phyloP scores from a whole-genome alignment of 2,329 filamentous ascomycete genomes.

The Ceratocystiopsis brevicomis region DNA sequence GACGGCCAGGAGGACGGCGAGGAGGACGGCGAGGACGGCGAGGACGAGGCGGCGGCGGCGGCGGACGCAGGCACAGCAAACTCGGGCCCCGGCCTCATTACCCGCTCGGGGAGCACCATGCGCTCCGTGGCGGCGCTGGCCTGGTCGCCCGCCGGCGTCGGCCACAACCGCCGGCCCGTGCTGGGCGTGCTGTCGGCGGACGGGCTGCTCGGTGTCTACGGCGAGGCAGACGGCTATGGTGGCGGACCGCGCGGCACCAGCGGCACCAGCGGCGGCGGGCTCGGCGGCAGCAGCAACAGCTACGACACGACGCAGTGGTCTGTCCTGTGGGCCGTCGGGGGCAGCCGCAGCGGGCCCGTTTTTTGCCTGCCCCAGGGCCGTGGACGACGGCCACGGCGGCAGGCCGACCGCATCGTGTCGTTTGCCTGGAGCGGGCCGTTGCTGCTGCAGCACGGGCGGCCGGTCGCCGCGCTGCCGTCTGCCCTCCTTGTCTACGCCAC shows the following conservation, averaged over 20 bases:
- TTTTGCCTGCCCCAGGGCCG: no score
- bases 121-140: conserved; percentile 34
- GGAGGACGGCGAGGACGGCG: conserved; percentile 15
- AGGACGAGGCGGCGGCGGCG: no score
- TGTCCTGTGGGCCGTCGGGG: conserved; percentile 37
- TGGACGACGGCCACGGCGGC: no score
- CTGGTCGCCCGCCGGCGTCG: conserved; percentile 41
- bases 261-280: no score
- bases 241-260: conserved; percentile 1
- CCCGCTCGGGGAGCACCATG: conserved; percentile 29
- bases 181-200: conserved; percentile 30
- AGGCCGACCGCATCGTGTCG: conserved; percentile 26
- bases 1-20: conserved; percentile 15
- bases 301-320: conserved; percentile 27
- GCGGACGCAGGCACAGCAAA: neutral
- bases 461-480: no score
- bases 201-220: conserved; percentile 31
- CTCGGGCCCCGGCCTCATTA: conserved; percentile 19
- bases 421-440: conserved; percentile 29
- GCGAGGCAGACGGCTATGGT: conserved; percentile 18
- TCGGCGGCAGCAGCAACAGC: neutral
- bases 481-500: conserved; percentile 29
- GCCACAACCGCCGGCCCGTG: conserved; percentile 32
- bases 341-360: conserved; percentile 15
- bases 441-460: no score